phyloP scores from a whole-genome alignment of 371 early-diverging fungal genomes.

The Rhizomucor pusillus region DNA sequence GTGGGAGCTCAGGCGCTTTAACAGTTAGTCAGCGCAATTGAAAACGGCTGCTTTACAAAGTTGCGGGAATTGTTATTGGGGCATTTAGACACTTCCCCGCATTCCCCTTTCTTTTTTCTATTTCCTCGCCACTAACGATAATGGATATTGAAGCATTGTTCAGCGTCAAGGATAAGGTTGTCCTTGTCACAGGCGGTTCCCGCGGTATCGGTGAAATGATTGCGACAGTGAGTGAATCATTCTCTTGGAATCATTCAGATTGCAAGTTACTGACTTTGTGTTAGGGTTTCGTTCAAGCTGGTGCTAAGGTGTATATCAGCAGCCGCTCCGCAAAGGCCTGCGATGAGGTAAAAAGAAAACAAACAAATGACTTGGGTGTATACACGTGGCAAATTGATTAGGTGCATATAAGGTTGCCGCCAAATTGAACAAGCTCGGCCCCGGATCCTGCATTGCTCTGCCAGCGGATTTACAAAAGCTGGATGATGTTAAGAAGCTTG shows the following conservation, averaged over 20 bases:
- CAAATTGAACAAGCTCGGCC: constrained; percentile 60
- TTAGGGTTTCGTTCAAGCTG: constrained; percentile 70
- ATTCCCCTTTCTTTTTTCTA: neutral
- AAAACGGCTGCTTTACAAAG: no score
- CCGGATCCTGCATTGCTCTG: constrained; percentile 72
- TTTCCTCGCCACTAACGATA: neutral
- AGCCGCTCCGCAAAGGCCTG: constrained; percentile 64
- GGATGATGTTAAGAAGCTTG: constrained; percentile 61
- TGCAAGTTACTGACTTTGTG: no score
- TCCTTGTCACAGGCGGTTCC: constrained; percentile 90
- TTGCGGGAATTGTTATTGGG: no score
- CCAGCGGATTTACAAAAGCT: constrained; percentile 75
- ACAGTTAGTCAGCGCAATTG: no score
- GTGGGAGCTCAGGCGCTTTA: no score
- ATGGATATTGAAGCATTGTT: constrained; percentile 69
- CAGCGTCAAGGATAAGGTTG: constrained; percentile 82
- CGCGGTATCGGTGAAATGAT: constrained; percentile 78
- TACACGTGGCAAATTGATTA: no score
- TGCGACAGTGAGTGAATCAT: constrained; percentile 38
- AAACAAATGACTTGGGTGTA: no score
- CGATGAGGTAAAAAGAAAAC: constrained; percentile 40
- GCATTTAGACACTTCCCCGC: no score
- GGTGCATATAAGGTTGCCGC: constrained; percentile 36
- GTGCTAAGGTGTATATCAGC: constrained; percentile 76
- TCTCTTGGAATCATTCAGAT: neutral